A percentile compares a stretch with the other conserved stretches of the same genome.
Conservation (phyloP, 768 basidiomycete species). For the Auricularia sp. region DNA sequence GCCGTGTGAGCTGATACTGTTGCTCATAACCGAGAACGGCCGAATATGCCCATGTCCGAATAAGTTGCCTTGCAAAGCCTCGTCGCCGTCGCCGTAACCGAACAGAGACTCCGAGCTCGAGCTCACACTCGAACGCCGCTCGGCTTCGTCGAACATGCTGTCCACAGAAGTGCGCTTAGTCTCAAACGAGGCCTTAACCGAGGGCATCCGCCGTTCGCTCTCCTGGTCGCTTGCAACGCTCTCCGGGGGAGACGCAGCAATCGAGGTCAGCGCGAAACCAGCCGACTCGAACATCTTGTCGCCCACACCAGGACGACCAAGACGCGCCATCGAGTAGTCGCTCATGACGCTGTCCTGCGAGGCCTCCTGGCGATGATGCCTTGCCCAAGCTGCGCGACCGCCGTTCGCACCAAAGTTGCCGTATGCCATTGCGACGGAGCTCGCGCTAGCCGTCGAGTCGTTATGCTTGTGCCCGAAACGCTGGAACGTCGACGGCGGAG, state of each 20-base stretch:
- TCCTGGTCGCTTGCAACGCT: conserved; percentile 21
- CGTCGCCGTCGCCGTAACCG: conserved; percentile 31
- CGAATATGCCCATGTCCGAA: conserved; percentile 46
- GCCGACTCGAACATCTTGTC: conserved; percentile 78
- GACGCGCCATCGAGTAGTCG: conserved; percentile 46
- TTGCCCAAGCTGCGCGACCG: conserved; percentile 50
- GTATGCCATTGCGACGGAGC: conserved; percentile 49
- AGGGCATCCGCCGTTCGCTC: neutral
- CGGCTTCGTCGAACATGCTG: conserved; percentile 23
- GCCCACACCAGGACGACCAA: conserved; percentile 64
- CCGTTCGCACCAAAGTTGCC: conserved; percentile 43
- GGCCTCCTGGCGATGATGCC: conserved; percentile 28
- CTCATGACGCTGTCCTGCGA: conserved; percentile 50
- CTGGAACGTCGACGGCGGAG: conserved; percentile 4
- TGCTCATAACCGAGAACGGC: conserved; percentile 56
- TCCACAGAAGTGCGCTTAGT: conserved; percentile 4
- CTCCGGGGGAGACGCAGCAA: conserved; percentile 55
- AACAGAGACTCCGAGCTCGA: conserved; percentile 54
- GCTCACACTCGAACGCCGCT: conserved; percentile 24
- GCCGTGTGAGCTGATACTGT: conserved; percentile 35
- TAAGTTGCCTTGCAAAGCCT: conserved; percentile 28
- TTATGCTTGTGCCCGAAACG: conserved; percentile 22
- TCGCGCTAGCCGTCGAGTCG: conserved; percentile 50
- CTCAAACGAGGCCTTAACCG: neutral
- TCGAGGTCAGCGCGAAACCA: conserved; percentile 47